A percentile compares a stretch with the other conserved stretches of the same genome.
Evolutionary conservation across 1,139 yeast species (phyloP).

Genomic region (Saccharomycopsis crataegensis): DNA sequence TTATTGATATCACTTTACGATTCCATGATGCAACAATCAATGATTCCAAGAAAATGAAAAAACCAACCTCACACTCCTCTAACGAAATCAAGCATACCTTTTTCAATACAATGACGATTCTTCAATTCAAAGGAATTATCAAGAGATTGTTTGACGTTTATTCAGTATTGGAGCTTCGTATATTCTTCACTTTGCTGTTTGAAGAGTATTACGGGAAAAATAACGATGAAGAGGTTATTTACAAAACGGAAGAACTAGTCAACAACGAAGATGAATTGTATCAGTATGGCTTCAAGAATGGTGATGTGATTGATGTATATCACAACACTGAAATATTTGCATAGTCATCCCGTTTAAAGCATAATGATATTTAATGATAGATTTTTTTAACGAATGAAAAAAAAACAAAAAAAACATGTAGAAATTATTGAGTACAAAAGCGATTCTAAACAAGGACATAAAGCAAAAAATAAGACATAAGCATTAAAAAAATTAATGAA

Average conservation of each 20-base stretch:
- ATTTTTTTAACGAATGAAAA: no score
- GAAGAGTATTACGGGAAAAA: slow-evolving; percentile 5
- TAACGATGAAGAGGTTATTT: slow-evolving; percentile 7
- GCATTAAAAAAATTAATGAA: no score
- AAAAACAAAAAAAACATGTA: no score
- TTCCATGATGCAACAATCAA: neutral
- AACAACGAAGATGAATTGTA: slow-evolving; percentile 35
- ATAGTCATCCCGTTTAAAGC: neutral
- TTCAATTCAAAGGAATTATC: slow-evolving; percentile 25
- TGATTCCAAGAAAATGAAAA: neutral
- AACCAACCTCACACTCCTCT: neutral
- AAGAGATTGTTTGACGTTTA: slow-evolving; percentile 18
- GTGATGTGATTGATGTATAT: slow-evolving; percentile 17
- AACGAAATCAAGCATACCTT: slow-evolving; percentile 7
- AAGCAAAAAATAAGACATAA: no score
- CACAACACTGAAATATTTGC: neutral
- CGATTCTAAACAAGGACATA: no score
- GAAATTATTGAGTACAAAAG: no score
- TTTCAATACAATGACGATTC: slow-evolving; percentile 23
- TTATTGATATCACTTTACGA: neutral
- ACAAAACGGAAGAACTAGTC: slow-evolving; percentile 21
- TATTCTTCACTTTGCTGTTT: slow-evolving; percentile 17
- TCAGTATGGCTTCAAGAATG: slow-evolving; percentile 29
- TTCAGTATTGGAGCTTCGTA: slow-evolving; percentile 21
- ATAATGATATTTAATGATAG: no score